These are phyloP conservation scores for Jamesozyma gamospora DNA, from an alignment of 805 yeast species.

Conservation along the genomic window DNA sequence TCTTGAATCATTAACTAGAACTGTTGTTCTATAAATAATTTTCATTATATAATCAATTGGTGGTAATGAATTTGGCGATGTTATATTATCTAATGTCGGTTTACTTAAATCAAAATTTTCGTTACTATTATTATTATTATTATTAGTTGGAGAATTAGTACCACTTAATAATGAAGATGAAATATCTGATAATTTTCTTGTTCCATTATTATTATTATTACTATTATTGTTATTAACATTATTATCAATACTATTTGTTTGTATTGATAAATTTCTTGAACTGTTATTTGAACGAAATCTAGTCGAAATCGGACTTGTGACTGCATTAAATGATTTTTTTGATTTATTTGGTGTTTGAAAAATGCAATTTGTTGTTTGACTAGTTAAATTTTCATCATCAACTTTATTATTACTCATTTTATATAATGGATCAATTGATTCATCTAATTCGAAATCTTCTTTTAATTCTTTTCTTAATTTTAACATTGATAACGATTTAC, in stretches of 20 bases:
- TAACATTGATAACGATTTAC: slow-evolving; percentile 21
- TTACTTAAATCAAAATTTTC: slow-evolving; percentile 1
- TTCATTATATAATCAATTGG: slow-evolving; percentile 50
- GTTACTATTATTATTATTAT: background rate
- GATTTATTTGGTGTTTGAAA: too few relatives aligned
- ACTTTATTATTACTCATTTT: slow-evolving; percentile 3
- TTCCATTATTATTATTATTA: background rate
- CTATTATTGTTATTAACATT: background rate
- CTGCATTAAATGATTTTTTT: too few relatives aligned
- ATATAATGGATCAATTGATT: slow-evolving; percentile 25
- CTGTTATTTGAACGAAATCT: background rate
- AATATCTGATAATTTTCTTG: background rate
- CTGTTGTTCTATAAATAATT: slow-evolving; percentile 51
- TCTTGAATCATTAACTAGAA: slow-evolving; percentile 53
- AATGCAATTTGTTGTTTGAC: background rate
- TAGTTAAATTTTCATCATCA: background rate
- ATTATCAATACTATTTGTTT: slow-evolving; percentile 3
- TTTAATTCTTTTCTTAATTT: slow-evolving; percentile 17
- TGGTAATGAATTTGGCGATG: slow-evolving; percentile 45
- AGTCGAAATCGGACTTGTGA: too few relatives aligned
- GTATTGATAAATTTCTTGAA: slow-evolving; percentile 8
- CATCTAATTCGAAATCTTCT: slow-evolving; percentile 17
- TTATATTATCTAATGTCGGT: slow-evolving; percentile 45
- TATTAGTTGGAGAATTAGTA: too few relatives aligned
- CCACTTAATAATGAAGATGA: too few relatives aligned